These are phyloP conservation scores for Nadsonia commutata DNA, from an alignment of 1,139 yeast species.

Conservation along the genomic window DNA sequence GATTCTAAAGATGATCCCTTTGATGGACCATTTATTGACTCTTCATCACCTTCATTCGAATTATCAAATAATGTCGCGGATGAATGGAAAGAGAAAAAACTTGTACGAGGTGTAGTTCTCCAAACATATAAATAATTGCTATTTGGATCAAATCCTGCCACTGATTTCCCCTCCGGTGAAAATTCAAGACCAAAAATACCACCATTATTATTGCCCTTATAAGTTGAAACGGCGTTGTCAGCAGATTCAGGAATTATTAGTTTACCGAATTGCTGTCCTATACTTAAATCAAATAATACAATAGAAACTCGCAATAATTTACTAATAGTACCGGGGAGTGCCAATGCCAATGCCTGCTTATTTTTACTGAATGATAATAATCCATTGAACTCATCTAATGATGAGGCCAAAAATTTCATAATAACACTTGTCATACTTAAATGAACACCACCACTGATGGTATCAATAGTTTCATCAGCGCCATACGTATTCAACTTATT, in stretches of 20 bases:
- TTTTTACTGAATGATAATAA: background rate
- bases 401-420: background rate
- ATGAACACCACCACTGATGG: background rate
- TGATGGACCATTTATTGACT: too few species aligned
- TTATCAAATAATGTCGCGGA: too few species aligned
- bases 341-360: background rate
- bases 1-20: too few species aligned
- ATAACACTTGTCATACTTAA: background rate
- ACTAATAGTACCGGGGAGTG: background rate
- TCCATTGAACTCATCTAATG: background rate
- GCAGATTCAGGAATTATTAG: background rate
- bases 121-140: background rate
- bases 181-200: background rate
- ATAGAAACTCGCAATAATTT: background rate
- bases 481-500: background rate
- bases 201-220: background rate
- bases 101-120: background rate
- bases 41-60: too few species aligned
- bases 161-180: background rate
- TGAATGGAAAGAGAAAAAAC: background rate
- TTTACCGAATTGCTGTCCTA: background rate
- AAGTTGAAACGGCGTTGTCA: background rate
- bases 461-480: background rate
- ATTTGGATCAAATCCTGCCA: background rate
- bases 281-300: background rate